Evolutionary conservation across 495 filamentous ascomycete genomes (phyloP), one percentile per base, ranked within the genome.

Genomic region (Immersiella caudata): DNA sequence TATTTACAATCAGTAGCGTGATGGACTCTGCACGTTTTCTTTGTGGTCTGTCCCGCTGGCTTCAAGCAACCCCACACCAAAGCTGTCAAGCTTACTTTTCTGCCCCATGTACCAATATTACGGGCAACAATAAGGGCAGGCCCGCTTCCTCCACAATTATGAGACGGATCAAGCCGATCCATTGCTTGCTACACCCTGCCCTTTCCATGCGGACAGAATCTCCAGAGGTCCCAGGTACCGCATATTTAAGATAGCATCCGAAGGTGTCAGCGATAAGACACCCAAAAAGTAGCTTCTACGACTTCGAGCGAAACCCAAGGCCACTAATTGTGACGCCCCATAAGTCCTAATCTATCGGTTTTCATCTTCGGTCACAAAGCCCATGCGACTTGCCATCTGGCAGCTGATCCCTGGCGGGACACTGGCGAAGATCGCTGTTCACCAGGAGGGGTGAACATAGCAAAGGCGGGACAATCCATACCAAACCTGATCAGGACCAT

Each of bases 371-470:
- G 16, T 66, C 20, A 24, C 21, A 16, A 21, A 60, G 26, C 26
- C 60, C 24, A 60, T 67, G 56, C 40, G 54, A 55, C 56, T 55
- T 35, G n/a, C 56, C 55, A 27, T 54, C 56, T n/a, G 56, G 56
- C 60, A 57, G 65, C 65, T 61, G 57, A 61, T 61, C 56, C 25
- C 40, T 67, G 56, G 52, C 52, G 60, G 16, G 65, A n/a, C 57
- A 36, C 26, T 25, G 33, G 25, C 54, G 54, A 54, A 35, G 57
- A 46, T 61, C 22, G 20, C 25, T 40, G 21, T 55, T 33, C 16
- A 14, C 27, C 16, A 63, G 35, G 61, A 60, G 65, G 65, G 65
- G 65, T 67, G 65, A 54, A 40, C 49, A 51, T 67, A 67, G 64
- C 35, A 49, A 54, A 33, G 22, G 52, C 22, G 24, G 21, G 21